Base-by-base conservation (phyloP, 2,329 filamentous ascomycete species). In the Sporothrix euskadiensis region DNA sequence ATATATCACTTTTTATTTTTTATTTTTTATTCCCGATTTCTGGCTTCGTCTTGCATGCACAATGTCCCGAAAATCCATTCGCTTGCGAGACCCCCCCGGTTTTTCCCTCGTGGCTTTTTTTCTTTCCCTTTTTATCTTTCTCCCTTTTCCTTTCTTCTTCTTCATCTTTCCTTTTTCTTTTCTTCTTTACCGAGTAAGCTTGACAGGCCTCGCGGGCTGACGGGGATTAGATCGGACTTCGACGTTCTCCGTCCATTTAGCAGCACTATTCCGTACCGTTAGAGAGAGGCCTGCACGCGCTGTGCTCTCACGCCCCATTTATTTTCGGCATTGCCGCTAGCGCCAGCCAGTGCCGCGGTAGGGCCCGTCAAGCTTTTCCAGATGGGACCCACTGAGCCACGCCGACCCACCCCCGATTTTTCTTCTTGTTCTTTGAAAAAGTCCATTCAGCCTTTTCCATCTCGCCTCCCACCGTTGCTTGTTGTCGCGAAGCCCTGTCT, bases 301-400 rank as follows among this genome's bases (percentile, higher is more conserved):
- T 52, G 26, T 26, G 32, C 56, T 22, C 39, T 39, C 4, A n/a
- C 57, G 39, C 35, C n/a, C 10, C 12, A 14, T 47, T 19, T 65
- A 44, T 56, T 10, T 26, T 72, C 73, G 73, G 73, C 61, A 69
- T 56, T 59, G 30, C 73, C 73, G 73, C 69, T 71, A 69, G 61
- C 56, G 63, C 54, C 69, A 54, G 41, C 69, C 69, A 65, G 69
- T 26, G 47, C 70, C 69, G 70, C 73, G 73, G 73, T 69, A 71
- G 69, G 73, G n/a, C 52, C 73, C 73, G 73, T 52, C 39, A 66
- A 63, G 16, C 57, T 39, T 69, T 56, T 49, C 8, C 59, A 32
- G 16, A 12, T 44, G 39, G 26, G n/a, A 49, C 61, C 49, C 63
- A 61, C 8, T 49, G 63, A 52, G 41, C 72, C 72, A 73, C 56